Percentiles rank a stretch among this genome's conserved stretches.
Evolutionary conservation across 73 alveolate species (phyloP).

Genomic region (Paramecium sonneborni): DNA sequence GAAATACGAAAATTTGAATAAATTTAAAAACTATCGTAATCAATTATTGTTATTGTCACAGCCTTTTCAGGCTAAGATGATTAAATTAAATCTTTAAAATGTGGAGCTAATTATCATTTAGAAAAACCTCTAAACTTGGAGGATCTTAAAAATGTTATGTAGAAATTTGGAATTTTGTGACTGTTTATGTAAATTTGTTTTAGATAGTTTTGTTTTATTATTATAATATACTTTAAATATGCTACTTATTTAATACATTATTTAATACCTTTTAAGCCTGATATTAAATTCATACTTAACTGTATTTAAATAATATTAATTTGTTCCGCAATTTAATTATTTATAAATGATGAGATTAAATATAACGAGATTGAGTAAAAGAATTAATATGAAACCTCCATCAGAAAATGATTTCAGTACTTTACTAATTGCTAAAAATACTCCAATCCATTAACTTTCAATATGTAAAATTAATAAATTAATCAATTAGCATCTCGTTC

Average conservation of each 20-base stretch:
- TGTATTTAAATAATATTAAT: neutral
- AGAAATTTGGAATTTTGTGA: conserved; percentile 17
- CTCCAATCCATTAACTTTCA: neutral
- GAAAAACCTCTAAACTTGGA: conserved; percentile 58
- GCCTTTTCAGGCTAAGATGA: conserved; percentile 54
- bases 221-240: neutral
- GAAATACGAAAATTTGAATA: conserved; percentile 48
- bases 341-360: conserved; percentile 16
- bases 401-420: conserved; percentile 43
- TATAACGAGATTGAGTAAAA: neutral
- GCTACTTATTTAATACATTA: neutral
- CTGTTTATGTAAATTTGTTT: neutral
- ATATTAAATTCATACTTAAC: neutral
- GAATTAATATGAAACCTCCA: neutral
- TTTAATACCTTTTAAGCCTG: neutral
- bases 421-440: neutral
- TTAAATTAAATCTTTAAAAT: conserved; percentile 17
- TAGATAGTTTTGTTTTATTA: too few relatives aligned
- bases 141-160: neutral
- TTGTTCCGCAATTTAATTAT: neutral
- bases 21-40: neutral
- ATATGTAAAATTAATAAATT: neutral
- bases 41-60: conserved; percentile 39
- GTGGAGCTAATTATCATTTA: conserved; percentile 62
- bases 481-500: neutral